These are phyloP conservation scores for Sphagnum fallax DNA, from an alignment of 228 moss, liverwort and hornwort genomes.

Conservation along the genomic window DNA sequence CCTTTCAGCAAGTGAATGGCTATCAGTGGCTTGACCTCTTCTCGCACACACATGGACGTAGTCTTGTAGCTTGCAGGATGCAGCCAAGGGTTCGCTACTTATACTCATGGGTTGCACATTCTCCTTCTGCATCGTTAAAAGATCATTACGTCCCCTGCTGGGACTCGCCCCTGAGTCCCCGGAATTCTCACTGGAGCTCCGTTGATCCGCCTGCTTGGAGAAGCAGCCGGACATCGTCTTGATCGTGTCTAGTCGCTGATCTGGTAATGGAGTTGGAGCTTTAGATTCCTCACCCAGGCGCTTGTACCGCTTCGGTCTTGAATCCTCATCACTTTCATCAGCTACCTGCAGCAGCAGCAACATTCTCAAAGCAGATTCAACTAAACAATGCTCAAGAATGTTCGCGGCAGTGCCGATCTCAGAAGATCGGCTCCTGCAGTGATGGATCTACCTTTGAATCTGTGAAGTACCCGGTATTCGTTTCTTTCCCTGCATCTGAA, in stretches of 20 bases:
- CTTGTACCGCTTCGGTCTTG: slow-evolving; percentile 42
- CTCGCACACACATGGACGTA: slow-evolving; percentile 93
- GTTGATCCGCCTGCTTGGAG: slow-evolving; percentile 4
- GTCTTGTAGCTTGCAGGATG: slow-evolving; percentile 58
- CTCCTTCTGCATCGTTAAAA: slow-evolving; percentile 16
- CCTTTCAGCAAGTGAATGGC: slow-evolving; percentile 91
- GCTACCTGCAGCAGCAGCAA: too few relatives aligned
- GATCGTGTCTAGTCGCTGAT: too few relatives aligned
- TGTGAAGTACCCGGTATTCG: too few relatives aligned
- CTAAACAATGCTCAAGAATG: too few relatives aligned
- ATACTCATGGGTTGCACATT: slow-evolving; percentile 45
- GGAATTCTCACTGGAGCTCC: slow-evolving; percentile 51
- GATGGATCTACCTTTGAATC: too few relatives aligned
- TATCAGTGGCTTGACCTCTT: slow-evolving; percentile 91
- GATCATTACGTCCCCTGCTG: too few relatives aligned
- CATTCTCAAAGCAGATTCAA: slow-evolving; percentile 21
- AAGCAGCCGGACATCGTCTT: not conserved
- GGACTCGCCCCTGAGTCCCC: slow-evolving; percentile 9
- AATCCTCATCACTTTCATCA: slow-evolving; percentile 8
- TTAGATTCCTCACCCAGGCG: slow-evolving; percentile 11
- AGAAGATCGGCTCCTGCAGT: slow-evolving; percentile 12
- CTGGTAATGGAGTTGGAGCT: too few relatives aligned
- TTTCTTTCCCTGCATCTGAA: too few relatives aligned
- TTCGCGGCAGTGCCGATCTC: slow-evolving; percentile 20
- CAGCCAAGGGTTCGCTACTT: slow-evolving; percentile 39